Evolutionary conservation across 2,329 filamentous ascomycete species (phyloP).

Genomic region (Fusarium robinianum): DNA sequence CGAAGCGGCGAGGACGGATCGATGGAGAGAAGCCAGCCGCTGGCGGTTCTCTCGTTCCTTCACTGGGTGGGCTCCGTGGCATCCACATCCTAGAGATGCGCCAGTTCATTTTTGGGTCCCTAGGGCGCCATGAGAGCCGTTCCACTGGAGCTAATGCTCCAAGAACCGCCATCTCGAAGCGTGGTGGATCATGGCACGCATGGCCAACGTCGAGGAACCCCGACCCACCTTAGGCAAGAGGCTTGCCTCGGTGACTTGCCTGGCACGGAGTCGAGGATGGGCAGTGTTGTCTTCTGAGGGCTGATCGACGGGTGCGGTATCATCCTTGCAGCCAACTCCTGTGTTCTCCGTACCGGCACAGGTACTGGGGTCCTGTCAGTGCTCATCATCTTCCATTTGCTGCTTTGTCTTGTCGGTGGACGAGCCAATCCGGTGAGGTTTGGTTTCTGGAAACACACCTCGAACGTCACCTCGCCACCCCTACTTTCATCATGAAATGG

Average conservation of each 20-base stretch:
- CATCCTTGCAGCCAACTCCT: constrained; percentile 30
- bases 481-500: constrained; percentile 28
- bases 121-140: constrained; percentile 10
- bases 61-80: too few relatives aligned
- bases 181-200: too few relatives aligned
- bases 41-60: constrained; percentile 9
- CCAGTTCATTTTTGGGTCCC: too few relatives aligned
- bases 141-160: constrained; percentile 23
- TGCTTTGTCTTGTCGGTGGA: constrained; percentile 7
- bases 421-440: too few relatives aligned
- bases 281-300: too few relatives aligned
- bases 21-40: constrained; percentile 13
- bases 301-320: constrained; percentile 27
- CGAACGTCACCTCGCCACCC: constrained; percentile 21
- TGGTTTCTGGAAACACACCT: constrained; percentile 37
- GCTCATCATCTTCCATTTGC: constrained; percentile 18
- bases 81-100: too few relatives aligned
- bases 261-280: constrained; percentile 26
- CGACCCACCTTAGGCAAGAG: constrained; percentile 22
- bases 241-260: constrained; percentile 20
- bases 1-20: not conserved
- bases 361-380: constrained; percentile 9
- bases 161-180: constrained; percentile 29
- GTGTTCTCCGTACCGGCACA: constrained; percentile 30
- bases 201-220: constrained; percentile 16